Conservation (phyloP, 176 grass and related monocot genomes). For the Triticum monococcum region DNA sequence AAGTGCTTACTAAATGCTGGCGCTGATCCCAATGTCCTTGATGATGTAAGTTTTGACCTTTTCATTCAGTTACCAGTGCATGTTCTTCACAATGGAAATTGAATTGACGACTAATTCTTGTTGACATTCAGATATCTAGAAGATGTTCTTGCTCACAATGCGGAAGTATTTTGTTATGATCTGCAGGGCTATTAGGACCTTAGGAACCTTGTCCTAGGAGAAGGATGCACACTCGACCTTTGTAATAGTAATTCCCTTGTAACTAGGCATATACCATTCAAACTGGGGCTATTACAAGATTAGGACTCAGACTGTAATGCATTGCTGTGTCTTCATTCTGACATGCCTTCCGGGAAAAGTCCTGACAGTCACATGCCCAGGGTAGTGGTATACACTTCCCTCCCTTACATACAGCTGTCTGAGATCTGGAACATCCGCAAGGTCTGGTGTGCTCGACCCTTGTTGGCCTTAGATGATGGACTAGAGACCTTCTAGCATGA, state of each 20-base stretch:
- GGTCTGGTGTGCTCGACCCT: background rate
- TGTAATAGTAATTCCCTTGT: background rate
- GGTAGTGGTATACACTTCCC: background rate
- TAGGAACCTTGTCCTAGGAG: background rate
- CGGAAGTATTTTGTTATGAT: background rate
- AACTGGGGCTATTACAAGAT: background rate
- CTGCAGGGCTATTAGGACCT: background rate
- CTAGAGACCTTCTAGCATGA: background rate
- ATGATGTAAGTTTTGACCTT: constrained; percentile 30
- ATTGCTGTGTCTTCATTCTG: constrained; percentile 1
- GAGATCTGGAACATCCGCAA: background rate
- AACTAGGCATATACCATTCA: background rate
- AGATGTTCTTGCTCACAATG: background rate
- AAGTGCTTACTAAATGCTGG: constrained; percentile 37
- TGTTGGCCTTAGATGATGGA: background rate
- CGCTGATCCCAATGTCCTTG: constrained; percentile 35
- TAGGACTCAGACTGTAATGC: background rate
- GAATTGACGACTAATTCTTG: background rate
- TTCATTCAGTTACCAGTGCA: background rate
- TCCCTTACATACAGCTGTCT: background rate
- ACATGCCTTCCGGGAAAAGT: background rate
- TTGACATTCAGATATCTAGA: background rate
- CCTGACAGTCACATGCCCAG: background rate
- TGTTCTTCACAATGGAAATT: background rate
- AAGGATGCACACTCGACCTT: background rate